A percentile compares a stretch with the other conserved stretches of the same genome.
phyloP scores from a whole-genome alignment of 2,329 filamentous ascomycete species.

The Podosphaera xanthii region DNA sequence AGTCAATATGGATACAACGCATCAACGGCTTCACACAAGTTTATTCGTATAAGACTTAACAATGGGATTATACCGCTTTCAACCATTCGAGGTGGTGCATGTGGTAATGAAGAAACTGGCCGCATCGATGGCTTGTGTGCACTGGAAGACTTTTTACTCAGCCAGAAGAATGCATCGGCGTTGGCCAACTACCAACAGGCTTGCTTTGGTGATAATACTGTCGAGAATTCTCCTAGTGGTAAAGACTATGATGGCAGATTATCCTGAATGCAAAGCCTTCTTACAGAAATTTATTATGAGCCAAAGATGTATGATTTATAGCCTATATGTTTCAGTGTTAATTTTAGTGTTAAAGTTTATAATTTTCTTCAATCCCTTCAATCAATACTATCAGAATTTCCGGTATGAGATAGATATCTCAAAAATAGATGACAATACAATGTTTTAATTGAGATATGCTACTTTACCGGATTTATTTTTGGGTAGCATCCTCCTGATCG shows the following conservation, averaged over 20 bases:
- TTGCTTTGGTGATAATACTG: constrained; percentile 25
- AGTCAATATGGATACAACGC: constrained; percentile 24
- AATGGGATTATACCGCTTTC: constrained; percentile 25
- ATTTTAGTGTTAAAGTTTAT: no score
- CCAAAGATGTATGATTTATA: no score
- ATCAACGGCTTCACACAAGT: constrained; percentile 21
- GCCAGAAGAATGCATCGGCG: constrained; percentile 19
- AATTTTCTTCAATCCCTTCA: no score
- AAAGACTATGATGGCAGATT: constrained; percentile 21
- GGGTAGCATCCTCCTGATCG: no score
- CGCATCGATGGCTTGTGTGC: constrained; percentile 24
- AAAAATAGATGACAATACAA: no score
- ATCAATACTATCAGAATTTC: no score
- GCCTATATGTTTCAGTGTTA: no score
- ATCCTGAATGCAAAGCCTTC: not conserved
- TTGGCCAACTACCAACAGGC: constrained; percentile 24
- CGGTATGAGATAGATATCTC: no score
- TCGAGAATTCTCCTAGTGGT: constrained; percentile 18
- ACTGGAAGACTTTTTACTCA: constrained; percentile 20
- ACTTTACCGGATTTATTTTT: no score
- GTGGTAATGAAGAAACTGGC: constrained; percentile 15
- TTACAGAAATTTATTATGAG: no score
- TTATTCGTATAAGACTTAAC: constrained; percentile 26
- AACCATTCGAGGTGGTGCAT: constrained; percentile 24
- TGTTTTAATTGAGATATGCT: no score